Conservation (phyloP, 2,329 filamentous ascomycete genomes). For the Pseudogymnoascus pannorum region DNA sequence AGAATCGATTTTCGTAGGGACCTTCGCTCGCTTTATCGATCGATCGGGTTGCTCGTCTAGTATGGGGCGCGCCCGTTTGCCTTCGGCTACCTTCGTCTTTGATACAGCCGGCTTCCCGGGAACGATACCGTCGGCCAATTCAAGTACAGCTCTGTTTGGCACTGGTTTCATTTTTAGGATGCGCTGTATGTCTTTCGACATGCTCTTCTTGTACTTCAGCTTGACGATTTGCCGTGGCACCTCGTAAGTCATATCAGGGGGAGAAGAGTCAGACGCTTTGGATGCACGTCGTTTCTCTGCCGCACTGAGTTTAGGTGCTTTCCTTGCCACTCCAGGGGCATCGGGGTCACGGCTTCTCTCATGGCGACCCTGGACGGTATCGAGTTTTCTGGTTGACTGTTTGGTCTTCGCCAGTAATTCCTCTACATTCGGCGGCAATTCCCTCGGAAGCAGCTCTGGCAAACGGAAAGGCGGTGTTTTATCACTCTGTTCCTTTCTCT, state of each 20-base stretch:
- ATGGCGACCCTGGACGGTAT: slow-evolving; percentile 26
- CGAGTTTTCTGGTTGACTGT: slow-evolving; percentile 10
- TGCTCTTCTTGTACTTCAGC: slow-evolving; percentile 26
- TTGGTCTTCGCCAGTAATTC: slow-evolving; percentile 18
- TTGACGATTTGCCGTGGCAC: slow-evolving; percentile 19
- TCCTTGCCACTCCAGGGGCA: slow-evolving; percentile 28
- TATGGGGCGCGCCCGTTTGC: background rate
- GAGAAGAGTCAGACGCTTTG: background rate
- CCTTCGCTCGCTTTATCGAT: background rate
- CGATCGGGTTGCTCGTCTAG: background rate
- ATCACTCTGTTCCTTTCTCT: slow-evolving; percentile 4
- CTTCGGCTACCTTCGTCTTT: background rate
- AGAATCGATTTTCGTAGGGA: background rate
- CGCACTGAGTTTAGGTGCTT: slow-evolving; percentile 20
- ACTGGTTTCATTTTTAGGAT: slow-evolving; percentile 21
- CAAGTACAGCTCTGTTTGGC: slow-evolving; percentile 13
- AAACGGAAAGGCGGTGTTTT: background rate
- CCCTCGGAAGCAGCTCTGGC: slow-evolving; percentile 26
- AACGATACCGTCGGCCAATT: background rate
- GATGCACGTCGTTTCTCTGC: background rate
- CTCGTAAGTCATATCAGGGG: background rate
- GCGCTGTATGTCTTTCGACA: slow-evolving; percentile 21
- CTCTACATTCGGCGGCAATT: slow-evolving; percentile 26
- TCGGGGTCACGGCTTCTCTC: slow-evolving; percentile 26
- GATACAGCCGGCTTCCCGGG: background rate